Evolutionary conservation across 352 stramenopile genomes (phyloP).

Genomic region (Globisporangium nagaii): DNA sequence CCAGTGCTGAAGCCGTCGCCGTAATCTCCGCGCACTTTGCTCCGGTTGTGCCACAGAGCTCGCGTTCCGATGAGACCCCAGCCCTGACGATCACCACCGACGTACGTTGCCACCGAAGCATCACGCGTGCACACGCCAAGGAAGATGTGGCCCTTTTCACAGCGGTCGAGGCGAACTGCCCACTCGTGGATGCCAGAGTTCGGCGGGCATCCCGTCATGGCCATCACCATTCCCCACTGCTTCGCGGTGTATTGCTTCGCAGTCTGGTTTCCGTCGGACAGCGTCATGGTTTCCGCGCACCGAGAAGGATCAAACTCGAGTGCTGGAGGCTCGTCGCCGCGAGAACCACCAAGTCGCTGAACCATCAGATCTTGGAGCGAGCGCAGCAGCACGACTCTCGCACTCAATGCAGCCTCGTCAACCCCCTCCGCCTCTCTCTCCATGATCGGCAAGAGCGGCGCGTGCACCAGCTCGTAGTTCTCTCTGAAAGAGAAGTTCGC

Average conservation of each 20-base stretch:
- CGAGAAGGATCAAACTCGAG: slow-evolving; percentile 84
- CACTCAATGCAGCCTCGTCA: slow-evolving; percentile 21
- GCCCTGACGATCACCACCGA: slow-evolving; percentile 84
- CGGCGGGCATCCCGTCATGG: slow-evolving; percentile 73
- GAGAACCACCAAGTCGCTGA: slow-evolving; percentile 62
- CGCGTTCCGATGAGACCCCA: slow-evolving; percentile 87
- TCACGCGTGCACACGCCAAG: slow-evolving; percentile 83
- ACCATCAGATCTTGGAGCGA: slow-evolving; percentile 86
- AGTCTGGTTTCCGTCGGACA: slow-evolving; percentile 78
- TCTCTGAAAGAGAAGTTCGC: slow-evolving; percentile 48
- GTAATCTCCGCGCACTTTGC: slow-evolving; percentile 86
- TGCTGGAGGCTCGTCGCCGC: slow-evolving; percentile 65
- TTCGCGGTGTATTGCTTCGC: slow-evolving; percentile 89
- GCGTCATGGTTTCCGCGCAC: slow-evolving; percentile 86
- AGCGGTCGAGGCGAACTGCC: slow-evolving; percentile 82
- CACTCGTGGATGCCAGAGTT: slow-evolving; percentile 87
- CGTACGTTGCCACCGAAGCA: slow-evolving; percentile 83
- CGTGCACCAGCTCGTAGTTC: slow-evolving; percentile 58
- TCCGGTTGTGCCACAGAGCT: slow-evolving; percentile 86
- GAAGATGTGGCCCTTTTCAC: slow-evolving; percentile 89
- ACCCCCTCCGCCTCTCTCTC: slow-evolving; percentile 28
- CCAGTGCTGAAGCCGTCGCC: slow-evolving; percentile 85
- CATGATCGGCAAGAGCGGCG: slow-evolving; percentile 60
- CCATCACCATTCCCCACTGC: slow-evolving; percentile 89
- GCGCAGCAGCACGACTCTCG: slow-evolving; percentile 60